Evolutionary conservation across 1,139 yeast species (phyloP).

Genomic region (Kodamaea anthophila): DNA sequence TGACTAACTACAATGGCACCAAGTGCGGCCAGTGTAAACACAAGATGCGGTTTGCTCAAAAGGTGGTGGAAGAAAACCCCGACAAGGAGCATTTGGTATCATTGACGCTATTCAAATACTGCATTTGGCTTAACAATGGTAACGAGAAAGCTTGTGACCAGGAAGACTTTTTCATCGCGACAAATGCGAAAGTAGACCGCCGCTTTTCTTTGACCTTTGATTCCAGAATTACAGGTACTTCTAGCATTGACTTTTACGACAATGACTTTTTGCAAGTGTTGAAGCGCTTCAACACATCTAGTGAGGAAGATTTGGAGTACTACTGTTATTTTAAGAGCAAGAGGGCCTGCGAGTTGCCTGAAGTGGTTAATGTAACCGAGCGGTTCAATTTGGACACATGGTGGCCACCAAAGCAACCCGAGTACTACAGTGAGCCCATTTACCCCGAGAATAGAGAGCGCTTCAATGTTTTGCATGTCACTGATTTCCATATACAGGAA

Average conservation of each 20-base stretch:
- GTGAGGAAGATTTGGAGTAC: slow-evolving; percentile 30
- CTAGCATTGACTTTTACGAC: slow-evolving; percentile 31
- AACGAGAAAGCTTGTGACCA: slow-evolving; percentile 29
- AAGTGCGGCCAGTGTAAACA: slow-evolving; percentile 33
- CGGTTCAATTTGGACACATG: slow-evolving; percentile 21
- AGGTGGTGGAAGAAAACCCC: slow-evolving; percentile 24
- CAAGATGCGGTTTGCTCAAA: slow-evolving; percentile 27
- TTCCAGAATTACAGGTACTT: slow-evolving; percentile 19
- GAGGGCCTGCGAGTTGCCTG: slow-evolving; percentile 25
- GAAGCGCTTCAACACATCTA: slow-evolving; percentile 29
- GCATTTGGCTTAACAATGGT: slow-evolving; percentile 26
- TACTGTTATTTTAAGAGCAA: slow-evolving; percentile 26
- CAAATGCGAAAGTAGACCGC: slow-evolving; percentile 20
- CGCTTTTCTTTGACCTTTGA: slow-evolving; percentile 15
- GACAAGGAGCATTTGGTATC: slow-evolving; percentile 32
- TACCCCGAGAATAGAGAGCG: slow-evolving; percentile 17
- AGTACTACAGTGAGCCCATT: slow-evolving; percentile 21
- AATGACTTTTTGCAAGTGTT: slow-evolving; percentile 37
- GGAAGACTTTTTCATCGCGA: slow-evolving; percentile 34
- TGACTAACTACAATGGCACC: slow-evolving; percentile 25
- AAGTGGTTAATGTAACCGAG: slow-evolving; percentile 22
- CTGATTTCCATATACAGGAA: slow-evolving; percentile 59
- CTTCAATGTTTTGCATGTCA: slow-evolving; percentile 60
- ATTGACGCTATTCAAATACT: slow-evolving; percentile 31
- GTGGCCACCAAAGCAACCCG: slow-evolving; percentile 28